Conservation (phyloP, 1,284 basidiomycete species). For the Wolfiporia cocos region DNA sequence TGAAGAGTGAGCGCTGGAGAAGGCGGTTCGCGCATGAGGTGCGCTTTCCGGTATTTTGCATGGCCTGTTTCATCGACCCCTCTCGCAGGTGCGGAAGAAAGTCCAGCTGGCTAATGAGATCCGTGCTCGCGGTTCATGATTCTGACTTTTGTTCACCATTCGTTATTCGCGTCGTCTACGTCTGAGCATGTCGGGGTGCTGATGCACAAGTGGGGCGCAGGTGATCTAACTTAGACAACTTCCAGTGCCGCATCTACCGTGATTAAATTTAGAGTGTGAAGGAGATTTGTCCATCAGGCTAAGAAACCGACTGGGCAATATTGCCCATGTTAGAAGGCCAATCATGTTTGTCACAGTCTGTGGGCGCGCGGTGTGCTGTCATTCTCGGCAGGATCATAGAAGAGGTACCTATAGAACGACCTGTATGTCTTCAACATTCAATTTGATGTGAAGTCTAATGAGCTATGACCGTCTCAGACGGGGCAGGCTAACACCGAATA, state of each 20-base stretch:
- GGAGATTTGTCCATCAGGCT: constrained; percentile 1
- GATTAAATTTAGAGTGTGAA: constrained; percentile 1
- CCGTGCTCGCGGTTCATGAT: constrained; percentile 39
- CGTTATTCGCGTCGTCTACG: constrained; percentile 1
- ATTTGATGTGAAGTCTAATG: constrained; percentile 5
- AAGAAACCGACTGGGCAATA: neutral
- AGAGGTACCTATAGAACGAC: neutral
- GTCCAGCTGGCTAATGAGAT: constrained; percentile 44
- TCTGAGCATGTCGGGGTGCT: neutral
- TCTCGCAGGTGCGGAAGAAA: constrained; percentile 53
- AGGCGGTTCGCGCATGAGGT: constrained; percentile 66
- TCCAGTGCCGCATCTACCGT: neutral
- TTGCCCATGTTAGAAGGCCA: constrained; percentile 1
- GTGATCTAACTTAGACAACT: neutral
- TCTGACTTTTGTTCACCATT: neutral
- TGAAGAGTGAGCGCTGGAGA: constrained; percentile 62
- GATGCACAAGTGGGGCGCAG: too few relatives aligned
- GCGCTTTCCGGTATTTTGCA: constrained; percentile 20
- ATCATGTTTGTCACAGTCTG: neutral
- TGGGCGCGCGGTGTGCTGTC: neutral
- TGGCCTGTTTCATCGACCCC: constrained; percentile 15
- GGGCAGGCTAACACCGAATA: constrained; percentile 9
- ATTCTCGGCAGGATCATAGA: constrained; percentile 7
- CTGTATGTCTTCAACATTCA: constrained; percentile 2
- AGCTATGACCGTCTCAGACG: neutral